phyloP scores from a whole-genome alignment of 2,329 filamentous ascomycete genomes.

The Nothomitra cinnamomea region DNA sequence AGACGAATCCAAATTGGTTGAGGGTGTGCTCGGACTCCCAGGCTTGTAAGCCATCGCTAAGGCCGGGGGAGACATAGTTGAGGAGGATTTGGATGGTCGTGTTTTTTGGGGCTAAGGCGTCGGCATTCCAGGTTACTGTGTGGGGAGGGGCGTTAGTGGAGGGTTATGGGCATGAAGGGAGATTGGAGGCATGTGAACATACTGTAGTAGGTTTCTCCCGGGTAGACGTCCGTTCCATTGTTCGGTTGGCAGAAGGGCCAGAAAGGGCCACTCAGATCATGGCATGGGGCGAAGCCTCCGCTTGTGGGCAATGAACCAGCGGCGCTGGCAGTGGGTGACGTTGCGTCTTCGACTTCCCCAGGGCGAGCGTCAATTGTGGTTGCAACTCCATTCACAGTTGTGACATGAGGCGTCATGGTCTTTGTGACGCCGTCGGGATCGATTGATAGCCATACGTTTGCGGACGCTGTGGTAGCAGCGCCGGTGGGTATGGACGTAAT shows the following conservation, averaged over 20 bases:
- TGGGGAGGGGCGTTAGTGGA: conserved; percentile 2
- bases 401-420: not conserved
- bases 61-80: conserved; percentile 20
- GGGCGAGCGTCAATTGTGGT: not conserved
- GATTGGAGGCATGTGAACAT: not conserved
- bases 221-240: conserved; percentile 6
- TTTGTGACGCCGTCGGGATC: not conserved
- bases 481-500: not conserved
- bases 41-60: conserved; percentile 16
- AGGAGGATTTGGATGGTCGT: conserved; percentile 18
- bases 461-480: not conserved
- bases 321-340: conserved; percentile 6
- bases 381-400: not conserved
- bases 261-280: conserved; percentile 3
- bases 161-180: not conserved
- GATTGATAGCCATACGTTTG: not conserved
- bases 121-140: conserved; percentile 16
- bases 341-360: not conserved
- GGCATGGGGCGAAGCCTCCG: conserved; percentile 4
- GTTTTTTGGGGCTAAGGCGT: conserved; percentile 12
- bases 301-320: not conserved
- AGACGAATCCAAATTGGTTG: conserved; percentile 24
- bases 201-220: conserved; percentile 5
- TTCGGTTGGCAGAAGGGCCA: conserved; percentile 6
- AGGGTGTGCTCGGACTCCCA: conserved; percentile 21